Evolutionary conservation across 176 grass and related monocot species (phyloP), one percentile per base, ranked within the genome.

Genomic region (Pontederia paniculata): DNA sequence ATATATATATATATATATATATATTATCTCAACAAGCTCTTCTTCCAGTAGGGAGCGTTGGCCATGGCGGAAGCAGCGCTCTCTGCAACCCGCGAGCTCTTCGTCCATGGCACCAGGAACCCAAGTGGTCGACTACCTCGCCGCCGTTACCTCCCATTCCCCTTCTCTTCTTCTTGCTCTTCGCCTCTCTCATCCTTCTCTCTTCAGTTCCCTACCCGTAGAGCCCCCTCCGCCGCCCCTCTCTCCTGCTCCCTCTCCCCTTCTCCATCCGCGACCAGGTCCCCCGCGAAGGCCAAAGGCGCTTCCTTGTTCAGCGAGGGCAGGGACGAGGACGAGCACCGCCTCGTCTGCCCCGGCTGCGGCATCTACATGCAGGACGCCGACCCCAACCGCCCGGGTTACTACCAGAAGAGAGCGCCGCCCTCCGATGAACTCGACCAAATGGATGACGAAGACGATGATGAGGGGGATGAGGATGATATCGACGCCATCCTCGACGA

Each of bases 281-380:
- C 41, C 5, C 47, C 50, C 14, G 63, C 22, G 31, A 45, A 46
- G 44, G 45, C 20, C 4, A 48, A 74, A 63, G 69, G 25, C 12
- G 41, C 22, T 21, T 20, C 31, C 48, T 9, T 74, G 7, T 74
- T 75, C 58, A 81, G 78, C 57, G 78, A 81, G 50, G 78, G 78
- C 21, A 75, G 51, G 31, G 78, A 81, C 11, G 78, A 70, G 52
- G 78, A 81, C 37, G 59, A 74, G 44, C 21, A 10, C 21, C 78
- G 85, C 28, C 62, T 67, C 17, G 58, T 89, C 0, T 95, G 90
- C 55, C 76, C 90, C 0, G 90, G 90, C 0, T 96, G 90, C 46
- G 85, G 90, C 11, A 79, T 89, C 31, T 96, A 89, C 77, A 96
- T 89, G 90, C 90, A 96, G 66, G 85, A 96, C 44, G 64, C 53